Evolutionary conservation across 495 filamentous ascomycete genomes (phyloP).

Genomic region (Penicillium antarcticum): DNA sequence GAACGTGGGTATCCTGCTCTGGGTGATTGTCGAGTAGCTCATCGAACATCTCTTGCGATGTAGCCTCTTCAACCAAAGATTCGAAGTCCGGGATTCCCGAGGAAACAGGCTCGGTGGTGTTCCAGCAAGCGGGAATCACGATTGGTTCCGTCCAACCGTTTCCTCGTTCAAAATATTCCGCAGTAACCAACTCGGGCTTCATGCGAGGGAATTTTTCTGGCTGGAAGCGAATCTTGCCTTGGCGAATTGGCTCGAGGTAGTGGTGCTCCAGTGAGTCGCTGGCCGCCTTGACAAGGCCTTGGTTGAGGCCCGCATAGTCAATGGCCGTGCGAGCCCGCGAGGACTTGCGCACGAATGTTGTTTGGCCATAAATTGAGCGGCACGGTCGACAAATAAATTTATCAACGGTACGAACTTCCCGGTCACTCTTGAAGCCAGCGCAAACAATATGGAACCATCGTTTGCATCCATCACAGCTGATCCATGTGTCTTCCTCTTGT

Average conservation of each 20-base stretch:
- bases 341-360: slow-evolving; percentile 62
- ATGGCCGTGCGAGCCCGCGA: slow-evolving; percentile 66
- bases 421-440: slow-evolving; percentile 66
- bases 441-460: slow-evolving; percentile 73
- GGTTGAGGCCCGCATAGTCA: slow-evolving; percentile 72
- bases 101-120: slow-evolving; percentile 48
- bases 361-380: slow-evolving; percentile 57
- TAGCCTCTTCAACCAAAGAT: slow-evolving; percentile 32
- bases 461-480: slow-evolving; percentile 73
- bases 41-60: slow-evolving; percentile 47
- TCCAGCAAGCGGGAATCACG: slow-evolving; percentile 64
- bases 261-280: slow-evolving; percentile 69
- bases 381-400: slow-evolving; percentile 67
- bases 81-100: slow-evolving; percentile 25
- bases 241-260: slow-evolving; percentile 68
- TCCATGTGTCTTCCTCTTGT: slow-evolving; percentile 60
- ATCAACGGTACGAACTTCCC: slow-evolving; percentile 67
- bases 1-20: slow-evolving; percentile 35
- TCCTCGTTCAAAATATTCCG: slow-evolving; percentile 64
- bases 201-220: slow-evolving; percentile 65
- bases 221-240: slow-evolving; percentile 60
- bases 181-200: slow-evolving; percentile 63
- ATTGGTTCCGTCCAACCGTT: slow-evolving; percentile 69
- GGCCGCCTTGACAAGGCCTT: slow-evolving; percentile 68
- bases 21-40: slow-evolving; percentile 39